Evolutionary conservation across 2,329 filamentous ascomycete genomes (phyloP).

Genomic region (Chrysoporthe austroafricana): DNA sequence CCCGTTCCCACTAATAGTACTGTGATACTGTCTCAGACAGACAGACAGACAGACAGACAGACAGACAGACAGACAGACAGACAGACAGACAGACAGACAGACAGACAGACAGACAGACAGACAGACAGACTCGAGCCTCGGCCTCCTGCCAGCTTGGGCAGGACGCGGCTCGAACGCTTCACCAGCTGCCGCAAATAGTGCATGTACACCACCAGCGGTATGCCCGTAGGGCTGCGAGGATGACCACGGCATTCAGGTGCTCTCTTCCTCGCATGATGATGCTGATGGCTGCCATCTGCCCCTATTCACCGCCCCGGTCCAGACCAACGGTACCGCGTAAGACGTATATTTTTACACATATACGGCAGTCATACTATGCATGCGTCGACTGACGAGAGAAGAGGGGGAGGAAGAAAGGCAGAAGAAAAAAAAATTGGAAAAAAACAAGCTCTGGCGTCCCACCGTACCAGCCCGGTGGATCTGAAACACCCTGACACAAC

Average conservation of each 20-base stretch:
- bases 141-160: too few species aligned
- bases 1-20: neutral
- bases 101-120: too few species aligned
- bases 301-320: constrained; percentile 7
- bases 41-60: too few species aligned
- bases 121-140: too few species aligned
- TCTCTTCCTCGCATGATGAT: neutral
- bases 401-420: neutral
- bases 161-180: neutral
- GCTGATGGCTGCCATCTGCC: neutral
- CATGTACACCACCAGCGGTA: constrained; percentile 2
- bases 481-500: constrained; percentile 25
- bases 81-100: too few species aligned
- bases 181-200: neutral
- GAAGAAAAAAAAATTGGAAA: neutral
- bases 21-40: too few species aligned
- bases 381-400: neutral
- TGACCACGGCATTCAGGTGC: neutral
- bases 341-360: neutral
- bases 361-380: neutral
- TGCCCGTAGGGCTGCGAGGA: neutral
- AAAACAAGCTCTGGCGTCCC: constrained; percentile 2
- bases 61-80: too few species aligned
- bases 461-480: constrained; percentile 12
- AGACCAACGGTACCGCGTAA: neutral